A percentile compares a stretch with the other conserved stretches of the same genome.
These are phyloP conservation scores for Suhomyces guaymorum DNA, from an alignment of 1,139 yeast genomes.

Conservation along the genomic window DNA sequence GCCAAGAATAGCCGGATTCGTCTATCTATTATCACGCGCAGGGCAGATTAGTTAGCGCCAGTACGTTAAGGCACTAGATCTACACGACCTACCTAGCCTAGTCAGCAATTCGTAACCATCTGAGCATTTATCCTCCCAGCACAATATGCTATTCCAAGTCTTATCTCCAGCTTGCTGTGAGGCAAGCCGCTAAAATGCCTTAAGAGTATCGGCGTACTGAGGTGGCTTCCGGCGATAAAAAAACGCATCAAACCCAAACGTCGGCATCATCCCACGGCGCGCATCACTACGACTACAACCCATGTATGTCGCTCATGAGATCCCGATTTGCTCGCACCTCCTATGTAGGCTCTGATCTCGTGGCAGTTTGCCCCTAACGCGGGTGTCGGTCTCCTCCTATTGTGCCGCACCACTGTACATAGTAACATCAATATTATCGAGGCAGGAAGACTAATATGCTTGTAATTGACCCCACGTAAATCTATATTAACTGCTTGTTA, in stretches of 20 bases:
- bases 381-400: neutral
- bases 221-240: no score
- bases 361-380: no score
- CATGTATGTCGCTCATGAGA: no score
- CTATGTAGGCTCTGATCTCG: neutral
- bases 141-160: no score
- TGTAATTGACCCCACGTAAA: neutral
- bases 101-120: conserved; percentile 4
- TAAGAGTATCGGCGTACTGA: no score
- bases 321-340: neutral
- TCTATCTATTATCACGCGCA: conserved; percentile 3
- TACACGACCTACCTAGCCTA: conserved; percentile 2
- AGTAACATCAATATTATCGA: neutral
- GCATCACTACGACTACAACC: no score
- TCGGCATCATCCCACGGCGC: no score
- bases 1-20: conserved; percentile 10
- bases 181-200: no score
- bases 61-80: conserved; percentile 1
- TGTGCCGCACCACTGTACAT: neutral
- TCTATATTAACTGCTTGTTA: no score
- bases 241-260: no score
- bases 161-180: no score
- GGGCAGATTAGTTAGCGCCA: neutral
- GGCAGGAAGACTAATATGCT: neutral
- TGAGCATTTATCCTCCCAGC: no score